Evolutionary conservation across 495 filamentous ascomycete genomes (phyloP).

Genomic region (Penicillium canescens): DNA sequence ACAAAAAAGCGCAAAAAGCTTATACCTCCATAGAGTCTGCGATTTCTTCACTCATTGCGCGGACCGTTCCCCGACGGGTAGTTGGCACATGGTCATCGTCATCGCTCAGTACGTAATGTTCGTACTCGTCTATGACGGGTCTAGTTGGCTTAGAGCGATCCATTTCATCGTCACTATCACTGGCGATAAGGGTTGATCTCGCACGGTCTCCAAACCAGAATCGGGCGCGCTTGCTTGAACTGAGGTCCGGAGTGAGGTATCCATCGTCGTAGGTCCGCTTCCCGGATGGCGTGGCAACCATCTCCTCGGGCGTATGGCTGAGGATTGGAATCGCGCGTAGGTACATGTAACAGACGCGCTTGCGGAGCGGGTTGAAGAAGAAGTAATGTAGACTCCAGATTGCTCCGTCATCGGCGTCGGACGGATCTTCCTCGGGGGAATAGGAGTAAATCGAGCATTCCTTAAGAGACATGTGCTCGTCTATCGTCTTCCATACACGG

Average conservation of each 20-base stretch:
- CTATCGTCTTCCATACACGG: constrained; percentile 83
- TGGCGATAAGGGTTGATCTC: constrained; percentile 29
- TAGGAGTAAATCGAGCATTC: constrained; percentile 87
- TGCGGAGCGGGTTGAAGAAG: constrained; percentile 91
- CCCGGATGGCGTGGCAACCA: constrained; percentile 40
- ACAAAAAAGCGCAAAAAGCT: constrained; percentile 11
- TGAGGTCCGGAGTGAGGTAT: constrained; percentile 48
- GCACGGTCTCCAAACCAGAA: constrained; percentile 78
- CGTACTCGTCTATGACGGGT: constrained; percentile 37
- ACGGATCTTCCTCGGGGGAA: constrained; percentile 79
- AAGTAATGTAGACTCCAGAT: constrained; percentile 97
- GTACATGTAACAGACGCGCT: constrained; percentile 94
- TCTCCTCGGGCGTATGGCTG: constrained; percentile 59
- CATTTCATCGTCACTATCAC: constrained; percentile 53
- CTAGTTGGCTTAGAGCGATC: constrained; percentile 16
- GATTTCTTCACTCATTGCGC: constrained; percentile 74
- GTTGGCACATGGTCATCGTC: constrained; percentile 42
- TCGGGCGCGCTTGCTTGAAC: constrained; percentile 72
- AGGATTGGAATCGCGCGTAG: constrained; percentile 82
- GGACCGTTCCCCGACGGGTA: constrained; percentile 51
- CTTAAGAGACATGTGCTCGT: constrained; percentile 86
- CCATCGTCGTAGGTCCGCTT: constrained; percentile 51
- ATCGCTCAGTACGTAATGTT: constrained; percentile 45
- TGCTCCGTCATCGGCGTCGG: constrained; percentile 85
- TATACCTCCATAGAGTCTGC: constrained; percentile 68